Evolutionary conservation across 768 basidiomycete species (phyloP).

Genomic region (Xerocomellus amylosporus): DNA sequence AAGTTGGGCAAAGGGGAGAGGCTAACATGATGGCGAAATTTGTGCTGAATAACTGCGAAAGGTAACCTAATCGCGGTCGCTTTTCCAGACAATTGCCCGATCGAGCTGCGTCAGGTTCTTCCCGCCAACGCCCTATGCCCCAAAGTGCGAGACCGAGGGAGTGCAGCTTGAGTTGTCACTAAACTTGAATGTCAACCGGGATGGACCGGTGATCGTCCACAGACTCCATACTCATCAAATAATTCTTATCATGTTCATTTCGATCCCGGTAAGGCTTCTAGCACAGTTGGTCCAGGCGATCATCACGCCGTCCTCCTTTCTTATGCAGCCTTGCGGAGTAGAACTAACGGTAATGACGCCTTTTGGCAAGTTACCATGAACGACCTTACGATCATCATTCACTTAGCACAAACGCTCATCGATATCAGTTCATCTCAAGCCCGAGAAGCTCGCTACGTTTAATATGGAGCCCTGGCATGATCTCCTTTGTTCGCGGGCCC

Average conservation of each 20-base stretch:
- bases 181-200: too few relatives aligned
- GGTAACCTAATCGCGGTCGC: neutral
- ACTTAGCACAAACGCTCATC: conserved; percentile 8
- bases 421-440: neutral
- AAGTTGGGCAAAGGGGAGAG: too few relatives aligned
- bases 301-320: neutral
- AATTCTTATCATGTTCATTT: too few relatives aligned
- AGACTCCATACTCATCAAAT: too few relatives aligned
- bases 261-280: neutral
- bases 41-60: too few relatives aligned
- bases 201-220: too few relatives aligned
- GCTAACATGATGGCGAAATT: too few relatives aligned
- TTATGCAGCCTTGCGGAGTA: neutral
- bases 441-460: conserved; percentile 12
- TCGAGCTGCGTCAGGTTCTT: neutral
- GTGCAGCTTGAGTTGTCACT: too few relatives aligned
- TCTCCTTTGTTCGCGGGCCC: conserved; percentile 11
- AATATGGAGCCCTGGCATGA: neutral
- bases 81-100: neutral
- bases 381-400: neutral
- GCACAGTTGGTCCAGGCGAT: neutral
- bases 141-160: neutral
- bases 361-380: neutral
- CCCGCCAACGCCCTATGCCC: neutral
- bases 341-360: neutral